A percentile compares a stretch with the other conserved stretches of the same genome.
phyloP scores from a whole-genome alignment of 1,284 basidiomycete species.

The Xanthoconium separans region DNA sequence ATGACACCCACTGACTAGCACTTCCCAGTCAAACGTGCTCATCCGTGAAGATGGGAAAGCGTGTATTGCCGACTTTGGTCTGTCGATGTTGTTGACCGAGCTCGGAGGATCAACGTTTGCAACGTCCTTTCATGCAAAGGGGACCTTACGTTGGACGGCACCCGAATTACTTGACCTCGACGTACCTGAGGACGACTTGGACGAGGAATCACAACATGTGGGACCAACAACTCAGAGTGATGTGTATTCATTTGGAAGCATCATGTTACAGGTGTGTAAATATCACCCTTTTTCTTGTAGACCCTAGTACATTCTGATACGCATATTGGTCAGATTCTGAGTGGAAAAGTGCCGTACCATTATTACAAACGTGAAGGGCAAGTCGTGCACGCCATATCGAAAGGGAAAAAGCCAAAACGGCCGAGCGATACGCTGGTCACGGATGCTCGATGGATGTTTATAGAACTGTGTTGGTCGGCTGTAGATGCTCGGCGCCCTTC shows the following conservation, averaged over 20 bases:
- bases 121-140: neutral
- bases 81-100: neutral
- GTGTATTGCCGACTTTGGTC: neutral
- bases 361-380: neutral
- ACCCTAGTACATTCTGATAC: neutral
- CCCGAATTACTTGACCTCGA: neutral
- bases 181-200: neutral
- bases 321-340: neutral
- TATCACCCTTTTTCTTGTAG: neutral
- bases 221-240: neutral
- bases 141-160: neutral
- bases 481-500: neutral
- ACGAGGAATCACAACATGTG: neutral
- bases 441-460: neutral
- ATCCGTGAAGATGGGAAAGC: neutral
- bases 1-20: neutral
- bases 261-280: neutral
- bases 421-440: neutral
- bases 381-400: neutral
- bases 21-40: constrained; percentile 1
- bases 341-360: neutral
- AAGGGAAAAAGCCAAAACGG: neutral
- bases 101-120: neutral
- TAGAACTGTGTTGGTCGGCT: neutral
- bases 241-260: neutral